phyloP scores from a whole-genome alignment of 2,329 filamentous ascomycete species.

The Ophiostoma sp. region DNA sequence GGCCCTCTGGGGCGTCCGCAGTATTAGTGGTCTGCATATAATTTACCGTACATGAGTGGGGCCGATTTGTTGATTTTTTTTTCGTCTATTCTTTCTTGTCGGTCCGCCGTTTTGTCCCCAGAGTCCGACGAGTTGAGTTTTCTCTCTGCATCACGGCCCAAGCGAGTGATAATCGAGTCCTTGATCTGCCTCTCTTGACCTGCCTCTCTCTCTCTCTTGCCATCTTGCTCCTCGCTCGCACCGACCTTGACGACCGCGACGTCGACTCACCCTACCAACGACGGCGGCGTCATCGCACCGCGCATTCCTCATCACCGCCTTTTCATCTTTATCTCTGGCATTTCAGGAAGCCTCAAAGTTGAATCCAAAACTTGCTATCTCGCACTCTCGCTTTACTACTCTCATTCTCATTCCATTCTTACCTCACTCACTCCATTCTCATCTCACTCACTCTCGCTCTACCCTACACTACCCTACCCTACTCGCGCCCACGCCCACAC shows the following conservation, averaged over 20 bases:
- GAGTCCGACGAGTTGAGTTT: not conserved
- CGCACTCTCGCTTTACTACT: not conserved
- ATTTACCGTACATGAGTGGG: slow-evolving; percentile 12
- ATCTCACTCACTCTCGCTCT: not conserved
- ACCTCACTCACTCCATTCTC: not conserved
- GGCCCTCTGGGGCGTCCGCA: not conserved
- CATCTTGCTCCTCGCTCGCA: not conserved
- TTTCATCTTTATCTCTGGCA: not conserved
- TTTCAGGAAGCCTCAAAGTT: not conserved
- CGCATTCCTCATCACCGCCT: slow-evolving; percentile 11
- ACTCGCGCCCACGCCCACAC: too few species aligned
- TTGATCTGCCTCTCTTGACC: not conserved
- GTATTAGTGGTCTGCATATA: slow-evolving; percentile 8
- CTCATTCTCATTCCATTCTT: not conserved
- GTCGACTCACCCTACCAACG: too few species aligned
- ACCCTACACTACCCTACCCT: not conserved
- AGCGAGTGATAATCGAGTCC: not conserved
- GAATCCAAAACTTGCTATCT: not conserved
- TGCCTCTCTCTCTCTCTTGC: too few species aligned
- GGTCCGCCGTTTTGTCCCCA: too few species aligned
- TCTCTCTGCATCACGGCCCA: slow-evolving; percentile 10
- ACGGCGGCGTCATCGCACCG: not conserved
- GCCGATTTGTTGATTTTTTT: slow-evolving; percentile 11
- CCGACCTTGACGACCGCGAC: not conserved
- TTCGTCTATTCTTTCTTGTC: not conserved